phyloP scores from a whole-genome alignment of 306 rosid genomes.

The Acacia confusa region DNA sequence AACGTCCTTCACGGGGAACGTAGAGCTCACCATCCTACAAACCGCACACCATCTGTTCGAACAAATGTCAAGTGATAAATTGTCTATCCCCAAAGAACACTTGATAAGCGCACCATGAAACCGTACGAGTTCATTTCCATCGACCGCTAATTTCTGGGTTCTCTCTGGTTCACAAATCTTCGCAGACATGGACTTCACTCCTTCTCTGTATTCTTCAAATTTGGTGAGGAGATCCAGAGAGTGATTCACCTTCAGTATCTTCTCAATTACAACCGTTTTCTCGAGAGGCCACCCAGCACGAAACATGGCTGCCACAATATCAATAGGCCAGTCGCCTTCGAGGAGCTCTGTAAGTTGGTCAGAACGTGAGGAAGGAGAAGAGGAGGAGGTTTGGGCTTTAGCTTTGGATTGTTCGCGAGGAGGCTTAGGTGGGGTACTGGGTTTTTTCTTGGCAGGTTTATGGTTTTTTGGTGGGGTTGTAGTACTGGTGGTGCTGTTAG shows the following conservation, averaged over 20 bases:
- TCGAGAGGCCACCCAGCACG: not conserved
- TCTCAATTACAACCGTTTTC: not conserved
- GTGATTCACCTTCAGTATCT: constrained; percentile 5
- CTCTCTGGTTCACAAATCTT: not conserved
- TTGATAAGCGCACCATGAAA: not conserved
- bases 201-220: constrained; percentile 1
- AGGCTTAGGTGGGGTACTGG: not conserved
- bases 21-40: constrained; percentile 27
- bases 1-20: not conserved
- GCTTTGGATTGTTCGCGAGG: not conserved
- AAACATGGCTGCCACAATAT: constrained; percentile 4
- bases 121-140: not conserved
- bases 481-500: not conserved
- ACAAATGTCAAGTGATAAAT: not conserved
- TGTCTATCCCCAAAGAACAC: not conserved
- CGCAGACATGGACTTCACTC: not conserved
- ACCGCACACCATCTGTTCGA: constrained; percentile 19
- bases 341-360: not conserved
- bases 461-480: not conserved
- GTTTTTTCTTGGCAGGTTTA: not conserved
- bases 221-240: not conserved
- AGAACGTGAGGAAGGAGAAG: not conserved
- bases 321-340: not conserved
- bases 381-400: not conserved
- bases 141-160: not conserved